A percentile compares a stretch with the other conserved stretches of the same genome.
Evolutionary conservation across 2,329 filamentous ascomycete species (phyloP).

Genomic region (Colletotrichum gigasporum): DNA sequence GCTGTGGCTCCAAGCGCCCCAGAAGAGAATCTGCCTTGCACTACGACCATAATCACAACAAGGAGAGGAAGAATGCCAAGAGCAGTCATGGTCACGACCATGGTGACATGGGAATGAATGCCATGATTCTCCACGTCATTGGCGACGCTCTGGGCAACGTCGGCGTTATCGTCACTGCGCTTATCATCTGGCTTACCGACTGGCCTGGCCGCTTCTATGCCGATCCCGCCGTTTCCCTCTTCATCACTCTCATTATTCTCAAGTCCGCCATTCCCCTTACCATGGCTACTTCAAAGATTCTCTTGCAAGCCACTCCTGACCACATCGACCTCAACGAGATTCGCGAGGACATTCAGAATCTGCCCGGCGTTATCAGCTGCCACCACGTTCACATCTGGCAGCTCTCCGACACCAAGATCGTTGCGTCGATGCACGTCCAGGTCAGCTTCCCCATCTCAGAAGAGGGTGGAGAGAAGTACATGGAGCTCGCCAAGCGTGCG

Average conservation of each 20-base stretch:
- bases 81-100: conserved; percentile 80
- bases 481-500: conserved; percentile 85
- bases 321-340: conserved; percentile 91
- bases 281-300: conserved; percentile 82
- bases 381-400: conserved; percentile 99
- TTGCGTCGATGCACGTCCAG: conserved; percentile 93
- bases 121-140: conserved; percentile 79
- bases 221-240: conserved; percentile 89
- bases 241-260: conserved; percentile 86
- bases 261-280: conserved; percentile 82
- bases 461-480: conserved; percentile 82
- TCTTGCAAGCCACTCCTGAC: conserved; percentile 92
- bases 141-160: conserved; percentile 89
- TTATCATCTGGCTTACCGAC: conserved; percentile 90
- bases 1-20: conserved; percentile 37
- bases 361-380: conserved; percentile 88
- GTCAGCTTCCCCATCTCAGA: conserved; percentile 90
- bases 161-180: conserved; percentile 83
- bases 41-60: conserved; percentile 84
- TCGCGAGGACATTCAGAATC: conserved; percentile 85
- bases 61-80: conserved; percentile 71
- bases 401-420: conserved; percentile 91
- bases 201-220: conserved; percentile 86
- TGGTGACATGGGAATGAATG: conserved; percentile 94
- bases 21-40: conserved; percentile 60